phyloP scores from a whole-genome alignment of 176 grass and related monocot species.

The Tillandsia fasciculata region DNA sequence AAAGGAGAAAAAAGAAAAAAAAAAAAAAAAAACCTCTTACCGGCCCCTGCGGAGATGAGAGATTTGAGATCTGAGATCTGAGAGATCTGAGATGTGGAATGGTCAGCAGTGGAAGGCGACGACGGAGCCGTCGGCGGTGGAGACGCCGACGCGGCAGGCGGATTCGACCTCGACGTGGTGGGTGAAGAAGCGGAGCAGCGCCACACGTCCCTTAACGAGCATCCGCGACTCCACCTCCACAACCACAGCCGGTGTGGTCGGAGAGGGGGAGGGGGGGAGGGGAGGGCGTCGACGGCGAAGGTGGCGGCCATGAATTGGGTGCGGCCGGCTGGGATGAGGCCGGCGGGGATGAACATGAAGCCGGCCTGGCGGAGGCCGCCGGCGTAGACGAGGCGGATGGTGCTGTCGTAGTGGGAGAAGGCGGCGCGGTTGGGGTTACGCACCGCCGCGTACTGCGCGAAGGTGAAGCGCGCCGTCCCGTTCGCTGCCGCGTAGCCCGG shows the following conservation, averaged over 20 bases:
- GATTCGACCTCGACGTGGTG: constrained; percentile 62
- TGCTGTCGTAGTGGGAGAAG: constrained; percentile 13
- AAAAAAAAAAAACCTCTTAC: too few species aligned
- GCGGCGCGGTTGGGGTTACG: constrained; percentile 10
- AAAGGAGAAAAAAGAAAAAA: too few species aligned
- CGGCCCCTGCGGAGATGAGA: too few species aligned
- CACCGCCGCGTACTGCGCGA: neutral
- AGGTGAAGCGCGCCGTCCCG: constrained; percentile 53
- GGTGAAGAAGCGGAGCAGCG: constrained; percentile 57
- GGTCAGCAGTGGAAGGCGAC: constrained; percentile 63
- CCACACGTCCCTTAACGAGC: constrained; percentile 61
- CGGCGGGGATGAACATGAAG: constrained; percentile 28
- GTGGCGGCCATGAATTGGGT: constrained; percentile 44
- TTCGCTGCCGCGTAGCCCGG: constrained; percentile 60
- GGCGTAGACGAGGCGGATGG: constrained; percentile 24
- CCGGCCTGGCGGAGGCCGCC: constrained; percentile 8
- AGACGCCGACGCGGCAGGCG: constrained; percentile 51
- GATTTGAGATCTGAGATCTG: too few species aligned
- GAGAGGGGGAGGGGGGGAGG: constrained; percentile 8
- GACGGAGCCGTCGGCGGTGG: constrained; percentile 46
- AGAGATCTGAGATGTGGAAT: too few species aligned
- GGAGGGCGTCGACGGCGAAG: constrained; percentile 65
- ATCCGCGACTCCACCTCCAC: constrained; percentile 82
- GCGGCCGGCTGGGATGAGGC: constrained; percentile 53
- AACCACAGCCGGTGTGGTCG: constrained; percentile 5